These are phyloP conservation scores for Lycium ferocissimum DNA, from an alignment of 257 asterid genomes.

Conservation along the genomic window DNA sequence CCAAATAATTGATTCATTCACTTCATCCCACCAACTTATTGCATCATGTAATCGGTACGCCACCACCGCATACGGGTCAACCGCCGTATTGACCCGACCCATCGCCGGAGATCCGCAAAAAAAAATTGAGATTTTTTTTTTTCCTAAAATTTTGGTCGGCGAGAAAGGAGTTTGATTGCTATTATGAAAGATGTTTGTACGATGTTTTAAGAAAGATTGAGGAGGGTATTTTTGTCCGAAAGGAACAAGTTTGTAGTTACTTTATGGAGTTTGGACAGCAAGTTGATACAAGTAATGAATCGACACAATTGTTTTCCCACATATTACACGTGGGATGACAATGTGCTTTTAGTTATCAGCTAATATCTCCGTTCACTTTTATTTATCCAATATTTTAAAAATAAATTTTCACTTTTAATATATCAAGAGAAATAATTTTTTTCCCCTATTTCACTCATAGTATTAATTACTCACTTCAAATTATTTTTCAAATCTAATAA, in stretches of 20 bases:
- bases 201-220: neutral
- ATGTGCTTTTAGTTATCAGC: neutral
- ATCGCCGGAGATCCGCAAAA: constrained; percentile 48
- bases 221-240: constrained; percentile 25
- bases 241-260: neutral
- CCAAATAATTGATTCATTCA: constrained; percentile 71
- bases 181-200: neutral
- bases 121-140: neutral
- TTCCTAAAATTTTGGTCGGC: constrained; percentile 37
- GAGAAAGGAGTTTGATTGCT: neutral
- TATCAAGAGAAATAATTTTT: too few species aligned
- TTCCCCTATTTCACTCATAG: too few species aligned
- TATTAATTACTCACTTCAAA: too few species aligned
- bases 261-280: neutral
- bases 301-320: neutral
- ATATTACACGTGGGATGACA: constrained; percentile 30
- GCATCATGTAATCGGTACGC: constrained; percentile 72
- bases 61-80: constrained; percentile 48
- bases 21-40: constrained; percentile 80
- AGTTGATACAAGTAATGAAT: constrained; percentile 3
- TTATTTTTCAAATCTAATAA: too few species aligned
- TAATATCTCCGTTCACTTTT: too few species aligned
- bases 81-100: constrained; percentile 51
- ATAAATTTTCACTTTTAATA: too few species aligned
- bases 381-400: too few species aligned